Conservation (phyloP, 2,329 filamentous ascomycete genomes). For the Gnomoniopsis smithogilvyi region DNA sequence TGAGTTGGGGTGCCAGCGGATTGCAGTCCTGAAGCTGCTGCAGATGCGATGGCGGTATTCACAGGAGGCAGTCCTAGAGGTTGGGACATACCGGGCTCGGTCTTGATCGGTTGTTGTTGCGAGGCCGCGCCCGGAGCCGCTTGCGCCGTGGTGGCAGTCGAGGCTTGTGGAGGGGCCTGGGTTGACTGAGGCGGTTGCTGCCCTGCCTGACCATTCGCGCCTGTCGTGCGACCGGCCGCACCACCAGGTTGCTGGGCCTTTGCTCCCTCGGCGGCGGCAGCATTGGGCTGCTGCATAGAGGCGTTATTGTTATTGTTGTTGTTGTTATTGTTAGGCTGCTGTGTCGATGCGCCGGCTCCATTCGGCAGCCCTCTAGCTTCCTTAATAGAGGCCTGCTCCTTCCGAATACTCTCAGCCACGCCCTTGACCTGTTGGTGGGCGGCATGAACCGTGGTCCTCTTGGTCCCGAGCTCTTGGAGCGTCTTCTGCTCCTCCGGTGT, state of each 20-base stretch:
- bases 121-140: constrained; percentile 20
- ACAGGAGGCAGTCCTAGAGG: constrained; percentile 22
- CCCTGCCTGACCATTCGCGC: constrained; percentile 18
- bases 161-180: constrained; percentile 18
- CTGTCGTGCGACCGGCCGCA: constrained; percentile 25
- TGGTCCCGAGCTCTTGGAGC: constrained; percentile 35
- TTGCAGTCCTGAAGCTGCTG: constrained; percentile 31
- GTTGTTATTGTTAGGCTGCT: constrained; percentile 17
- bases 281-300: constrained; percentile 31
- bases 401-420: constrained; percentile 46
- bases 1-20: constrained; percentile 48
- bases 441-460: constrained; percentile 37
- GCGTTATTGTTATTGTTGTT: constrained; percentile 21
- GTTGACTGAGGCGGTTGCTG: constrained; percentile 22
- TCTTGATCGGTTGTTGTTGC: constrained; percentile 29
- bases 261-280: constrained; percentile 42
- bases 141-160: constrained; percentile 22
- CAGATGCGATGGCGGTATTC: constrained; percentile 29
- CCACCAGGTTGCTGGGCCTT: constrained; percentile 38
- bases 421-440: constrained; percentile 42
- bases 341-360: constrained; percentile 14
- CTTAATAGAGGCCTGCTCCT: constrained; percentile 37
- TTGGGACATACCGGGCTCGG: constrained; percentile 31
- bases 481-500: constrained; percentile 45
- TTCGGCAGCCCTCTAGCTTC: constrained; percentile 23